A percentile compares a stretch with the other conserved stretches of the same genome.
These are phyloP conservation scores for Paracoccidioides lutzii DNA, from an alignment of 2,329 filamentous ascomycete species.

Conservation along the genomic window DNA sequence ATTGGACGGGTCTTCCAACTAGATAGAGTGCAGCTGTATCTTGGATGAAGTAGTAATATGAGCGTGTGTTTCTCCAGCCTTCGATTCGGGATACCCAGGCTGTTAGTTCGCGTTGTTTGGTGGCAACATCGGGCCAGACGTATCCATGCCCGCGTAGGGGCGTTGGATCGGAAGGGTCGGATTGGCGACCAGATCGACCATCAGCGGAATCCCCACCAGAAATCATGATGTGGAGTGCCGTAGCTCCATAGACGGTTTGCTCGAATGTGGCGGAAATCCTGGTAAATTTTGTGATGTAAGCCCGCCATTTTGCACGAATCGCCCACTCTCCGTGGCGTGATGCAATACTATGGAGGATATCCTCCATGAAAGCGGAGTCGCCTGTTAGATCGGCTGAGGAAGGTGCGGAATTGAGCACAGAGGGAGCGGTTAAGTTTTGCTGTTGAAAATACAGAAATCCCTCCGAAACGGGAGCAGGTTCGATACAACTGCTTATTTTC, in stretches of 20 bases:
- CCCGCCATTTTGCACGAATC: constrained; percentile 81
- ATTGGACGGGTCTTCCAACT: constrained; percentile 28
- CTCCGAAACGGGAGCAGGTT: constrained; percentile 67
- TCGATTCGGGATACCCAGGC: constrained; percentile 89
- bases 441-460: constrained; percentile 80
- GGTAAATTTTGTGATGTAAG: constrained; percentile 90
- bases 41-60: constrained; percentile 91
- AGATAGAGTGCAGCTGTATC: constrained; percentile 35
- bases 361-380: constrained; percentile 77
- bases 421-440: constrained; percentile 33
- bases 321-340: constrained; percentile 80
- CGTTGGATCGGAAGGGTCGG: constrained; percentile 30
- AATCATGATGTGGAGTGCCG: constrained; percentile 67
- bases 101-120: constrained; percentile 72
- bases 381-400: constrained; percentile 57
- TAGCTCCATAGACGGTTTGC: constrained; percentile 87
- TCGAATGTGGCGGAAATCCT: constrained; percentile 88
- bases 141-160: constrained; percentile 74
- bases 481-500: constrained; percentile 84
- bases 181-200: constrained; percentile 25
- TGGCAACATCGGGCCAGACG: constrained; percentile 76
- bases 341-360: constrained; percentile 69
- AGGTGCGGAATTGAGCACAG: constrained; percentile 13
- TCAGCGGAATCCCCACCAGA: constrained; percentile 47
- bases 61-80: constrained; percentile 89